phyloP scores from a whole-genome alignment of 2,329 filamentous ascomycete species.

The Fusarium pseudoanthophilum region DNA sequence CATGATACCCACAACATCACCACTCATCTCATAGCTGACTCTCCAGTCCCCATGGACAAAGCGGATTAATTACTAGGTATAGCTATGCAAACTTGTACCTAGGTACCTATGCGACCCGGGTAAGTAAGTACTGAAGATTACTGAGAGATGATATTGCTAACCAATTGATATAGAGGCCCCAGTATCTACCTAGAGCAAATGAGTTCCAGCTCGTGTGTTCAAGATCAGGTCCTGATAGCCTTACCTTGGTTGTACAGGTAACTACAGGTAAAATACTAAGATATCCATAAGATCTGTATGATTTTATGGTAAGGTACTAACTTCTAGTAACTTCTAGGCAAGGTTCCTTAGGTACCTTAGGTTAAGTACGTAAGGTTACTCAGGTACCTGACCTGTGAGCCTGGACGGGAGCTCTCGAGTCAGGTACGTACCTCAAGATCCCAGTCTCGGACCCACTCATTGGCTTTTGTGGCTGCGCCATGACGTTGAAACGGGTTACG shows the following conservation, averaged over 20 bases:
- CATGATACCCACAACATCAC: neutral
- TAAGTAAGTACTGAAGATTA: neutral
- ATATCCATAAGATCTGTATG: neutral
- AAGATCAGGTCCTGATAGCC: neutral
- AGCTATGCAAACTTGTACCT: neutral
- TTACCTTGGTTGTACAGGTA: neutral
- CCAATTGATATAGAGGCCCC: neutral
- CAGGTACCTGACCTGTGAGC: too few species aligned
- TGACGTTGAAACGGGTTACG: constrained; percentile 23
- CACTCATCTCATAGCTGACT: neutral
- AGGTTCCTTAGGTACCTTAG: too few species aligned
- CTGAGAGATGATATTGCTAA: neutral
- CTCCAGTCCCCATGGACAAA: neutral
- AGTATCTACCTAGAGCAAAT: neutral
- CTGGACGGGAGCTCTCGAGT: neutral
- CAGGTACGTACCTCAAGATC: neutral
- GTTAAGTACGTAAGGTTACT: too few species aligned
- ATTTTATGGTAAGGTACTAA: neutral
- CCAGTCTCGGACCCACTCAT: neutral
- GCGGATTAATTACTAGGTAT: neutral
- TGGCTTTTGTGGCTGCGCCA: constrained; percentile 30
- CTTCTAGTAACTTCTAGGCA: too few species aligned
- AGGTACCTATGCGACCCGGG: neutral
- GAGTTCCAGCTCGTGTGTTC: neutral
- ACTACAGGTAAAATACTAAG: neutral